Evolutionary conservation across 2,329 filamentous ascomycete genomes (phyloP), one percentile per base, ranked within the genome.

Genomic region (Penicillium sp.): DNA sequence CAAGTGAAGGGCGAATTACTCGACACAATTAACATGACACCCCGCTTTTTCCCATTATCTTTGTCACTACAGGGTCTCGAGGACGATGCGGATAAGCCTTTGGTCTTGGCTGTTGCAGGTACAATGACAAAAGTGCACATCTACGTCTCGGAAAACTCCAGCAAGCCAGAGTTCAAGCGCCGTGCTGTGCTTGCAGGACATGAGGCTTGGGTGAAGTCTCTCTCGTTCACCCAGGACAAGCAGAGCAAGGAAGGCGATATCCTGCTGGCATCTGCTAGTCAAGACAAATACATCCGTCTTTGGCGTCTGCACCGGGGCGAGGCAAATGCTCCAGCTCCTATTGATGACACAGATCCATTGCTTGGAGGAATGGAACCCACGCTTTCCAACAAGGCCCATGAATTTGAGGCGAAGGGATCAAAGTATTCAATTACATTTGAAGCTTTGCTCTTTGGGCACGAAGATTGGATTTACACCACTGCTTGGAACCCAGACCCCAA

Each of bases 381-480:
- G 0, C 80, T 96, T 0, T 90, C 91, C 0, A 97, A 97, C 73
- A 97, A 97, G 74, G 88, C 89, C 0, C 89, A 97, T 70, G 83
- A 84, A 50, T 85, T 99, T 54, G 82, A 83, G 40, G 80, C 83
- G 2, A 78, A 75, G 0, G 79, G 75, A 1, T 79, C 77, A 4
- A 87, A 88, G 60, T 93, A 89, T 72, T 89, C 88, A 6, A 81
- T 96, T 52, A 96, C 92, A 0, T 97, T 99, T 62, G 94, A 99
- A 72, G 94, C 94, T 1, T 79, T 99, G 3, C 82, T 99, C 5
- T 83, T 99, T 3, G 94, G 94, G 8, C 94, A 99, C 68, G 94
- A 99, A 69, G 94, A 99, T 67, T 99, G 94, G 94, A 93, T 99
- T 53, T 97, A 96, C 73, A 95, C 89, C 52, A 87, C 90, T 2